Base-by-base conservation (phyloP, 208 protist species). In the Leishmania major region DNA sequence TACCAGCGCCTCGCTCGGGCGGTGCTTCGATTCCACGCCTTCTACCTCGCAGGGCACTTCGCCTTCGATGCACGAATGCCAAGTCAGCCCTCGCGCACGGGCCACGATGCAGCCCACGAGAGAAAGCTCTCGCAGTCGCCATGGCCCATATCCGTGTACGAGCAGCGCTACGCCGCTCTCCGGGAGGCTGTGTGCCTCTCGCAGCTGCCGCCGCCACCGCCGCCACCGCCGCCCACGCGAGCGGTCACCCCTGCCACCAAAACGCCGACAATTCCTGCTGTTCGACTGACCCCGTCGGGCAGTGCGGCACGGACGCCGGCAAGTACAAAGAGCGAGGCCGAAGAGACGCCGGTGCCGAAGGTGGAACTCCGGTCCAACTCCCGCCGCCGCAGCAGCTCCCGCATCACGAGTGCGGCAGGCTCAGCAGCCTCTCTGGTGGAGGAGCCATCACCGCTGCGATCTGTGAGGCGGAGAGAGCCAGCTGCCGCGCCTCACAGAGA, bases 41-140 rank as follows among this genome's bases (percentile, higher is more conserved):
- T 91, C 28, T 93, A 90, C 82, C 45, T 90, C 22, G 53, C 60
- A 37, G 80, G 77, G 15, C 66, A 79, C 28, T 74, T 78, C 74
- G 53, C 51, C 55, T 78, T 78, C 55, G 55, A 64, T 31, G 25
- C 6, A 10, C 74, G 22, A n/a, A 47, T 8, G 35, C 35, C n/a
- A n/a, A 22, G 53, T 3, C 6, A 53, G 11, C 10, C 43, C 43
- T 31, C 37, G 25, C 22, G 25, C 25, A 53, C 69, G 0, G 0
- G 22, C 13, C 43, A 35, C 7, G 43, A n/a, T 73, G 19, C 31
- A 35, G 17, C 43, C 49, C 69, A 17, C 8, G 25, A 73, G 22
- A 3, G 43, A 11, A 73, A 43, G 10, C 25, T 59, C n/a, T 66
- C 22, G 57, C 31, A 60, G 75, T 28, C 17, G 40, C 53, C 37